Evolutionary conservation across 495 filamentous ascomycete species (phyloP), one percentile per base, ranked within the genome.

Genomic region (Pseudoneurospora amorphoporcata): DNA sequence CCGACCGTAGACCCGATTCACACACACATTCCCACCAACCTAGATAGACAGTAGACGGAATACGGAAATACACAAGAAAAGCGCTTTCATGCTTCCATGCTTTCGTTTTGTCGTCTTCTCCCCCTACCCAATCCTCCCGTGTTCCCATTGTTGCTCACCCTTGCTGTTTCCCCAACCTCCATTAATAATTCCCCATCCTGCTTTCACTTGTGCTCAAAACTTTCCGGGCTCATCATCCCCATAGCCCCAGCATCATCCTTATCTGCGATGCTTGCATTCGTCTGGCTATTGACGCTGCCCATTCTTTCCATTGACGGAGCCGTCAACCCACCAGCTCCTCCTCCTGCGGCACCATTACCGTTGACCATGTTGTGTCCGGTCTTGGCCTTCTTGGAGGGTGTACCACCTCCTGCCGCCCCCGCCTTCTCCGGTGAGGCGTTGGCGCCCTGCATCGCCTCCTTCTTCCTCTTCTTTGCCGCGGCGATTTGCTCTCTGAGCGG

Each of bases 381-480:
- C 9, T 78, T 74, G 32, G 74, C 74, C 71, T 87, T 88, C 76
- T 84, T 86, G 35, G 79, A 73, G 0, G 81, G 73, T 6, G 77
- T 75, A 35, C 73, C 78, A 39, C 70, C 70, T 2, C 4, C 53
- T 4, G 19, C 47, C 32, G 70, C 35, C 12, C 70, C 72, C n/a
- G 77, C 79, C 73, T 85, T 87, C 71, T 84, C 82, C 3, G 78
- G 79, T 10, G 77, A 79, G 29, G 81, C 78, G 47, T 78, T 82
- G 65, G 77, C 74, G 39, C 81, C 80, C 35, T 75, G 74, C 53
- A 80, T 80, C 68, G 88, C 87, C 19, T 86, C 74, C 81, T 87
- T 88, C 81, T 91, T 92, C 84, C 92, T 94, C 83, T 94, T 92
- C 79, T 91, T 93, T 68, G 87, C 89, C 73, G 88, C 86, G 73